Conservation (phyloP, 2,329 filamentous ascomycete species). For the Helminthosporium solani region DNA sequence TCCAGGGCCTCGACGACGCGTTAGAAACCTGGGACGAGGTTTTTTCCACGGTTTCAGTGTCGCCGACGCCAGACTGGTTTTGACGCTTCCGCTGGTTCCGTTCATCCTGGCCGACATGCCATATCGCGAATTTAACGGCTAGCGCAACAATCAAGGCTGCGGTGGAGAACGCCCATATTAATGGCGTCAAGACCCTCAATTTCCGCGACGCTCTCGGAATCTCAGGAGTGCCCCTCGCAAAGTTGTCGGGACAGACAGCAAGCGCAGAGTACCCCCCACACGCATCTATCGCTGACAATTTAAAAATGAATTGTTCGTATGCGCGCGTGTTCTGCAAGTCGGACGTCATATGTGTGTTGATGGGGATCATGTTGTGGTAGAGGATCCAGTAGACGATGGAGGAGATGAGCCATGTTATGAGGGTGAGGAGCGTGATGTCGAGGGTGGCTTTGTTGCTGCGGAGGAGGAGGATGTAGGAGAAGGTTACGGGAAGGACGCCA, state of each 20-base stretch:
- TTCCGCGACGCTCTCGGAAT: conserved; percentile 11
- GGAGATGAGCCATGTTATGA: conserved; percentile 16
- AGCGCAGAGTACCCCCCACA: conserved; percentile 24
- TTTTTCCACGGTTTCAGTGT: neutral
- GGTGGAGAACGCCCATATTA: conserved; percentile 21
- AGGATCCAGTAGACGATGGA: conserved; percentile 23
- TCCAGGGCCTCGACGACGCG: neutral
- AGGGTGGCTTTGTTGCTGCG: conserved; percentile 5
- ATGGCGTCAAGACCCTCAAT: conserved; percentile 15
- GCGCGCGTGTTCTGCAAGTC: conserved; percentile 4
- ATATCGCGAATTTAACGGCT: neutral
- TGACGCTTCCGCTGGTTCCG: neutral
- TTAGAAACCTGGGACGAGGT: neutral
- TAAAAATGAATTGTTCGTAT: conserved; percentile 25
- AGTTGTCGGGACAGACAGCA: conserved; percentile 18
- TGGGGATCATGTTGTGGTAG: conserved; percentile 15
- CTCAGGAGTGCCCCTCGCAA: conserved; percentile 2
- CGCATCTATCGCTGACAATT: conserved; percentile 17
- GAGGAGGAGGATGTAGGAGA: conserved; percentile 16
- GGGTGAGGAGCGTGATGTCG: conserved; percentile 15
- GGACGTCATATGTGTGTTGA: conserved; percentile 9
- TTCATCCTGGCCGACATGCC: neutral
- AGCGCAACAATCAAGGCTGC: conserved; percentile 7
- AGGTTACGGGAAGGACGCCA: conserved; percentile 19
- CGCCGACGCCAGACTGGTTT: neutral